These are phyloP conservation scores for Tetrapisispora phaffii DNA, from an alignment of 805 yeast genomes.

Conservation along the genomic window DNA sequence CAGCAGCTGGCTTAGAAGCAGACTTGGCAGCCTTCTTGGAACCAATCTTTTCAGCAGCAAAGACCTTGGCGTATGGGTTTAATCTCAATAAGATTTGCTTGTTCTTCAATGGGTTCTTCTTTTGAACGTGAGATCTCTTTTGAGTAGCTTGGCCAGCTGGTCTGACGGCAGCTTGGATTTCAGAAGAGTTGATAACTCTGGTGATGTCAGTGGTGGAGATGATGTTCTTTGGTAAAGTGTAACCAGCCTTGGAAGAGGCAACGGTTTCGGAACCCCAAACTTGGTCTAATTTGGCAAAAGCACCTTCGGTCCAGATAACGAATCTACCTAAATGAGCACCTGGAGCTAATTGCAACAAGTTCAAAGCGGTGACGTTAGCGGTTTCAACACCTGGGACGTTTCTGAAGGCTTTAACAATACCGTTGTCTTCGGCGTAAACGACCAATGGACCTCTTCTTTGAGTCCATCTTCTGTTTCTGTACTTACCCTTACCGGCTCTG, in stretches of 20 bases:
- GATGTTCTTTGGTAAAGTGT: constrained; percentile 90
- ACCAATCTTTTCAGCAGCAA: constrained; percentile 83
- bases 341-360: constrained; percentile 97
- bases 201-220: constrained; percentile 91
- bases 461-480: constrained; percentile 98
- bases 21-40: constrained; percentile 63
- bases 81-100: constrained; percentile 94
- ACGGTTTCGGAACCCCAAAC: constrained; percentile 92
- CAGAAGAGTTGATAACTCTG: constrained; percentile 97
- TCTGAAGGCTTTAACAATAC: constrained; percentile 97
- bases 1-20: constrained; percentile 62
- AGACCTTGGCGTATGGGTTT: constrained; percentile 99
- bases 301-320: constrained; percentile 98
- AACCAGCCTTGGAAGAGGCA: constrained; percentile 76
- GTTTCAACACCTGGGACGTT: constrained; percentile 99
- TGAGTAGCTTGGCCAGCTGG: constrained; percentile 91
- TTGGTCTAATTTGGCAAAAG: constrained; percentile 91
- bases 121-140: constrained; percentile 89
- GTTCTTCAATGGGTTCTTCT: constrained; percentile 99
- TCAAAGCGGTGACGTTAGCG: constrained; percentile 81
- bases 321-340: constrained; percentile 99
- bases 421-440: constrained; percentile 96
- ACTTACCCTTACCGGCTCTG: constrained; percentile 99
- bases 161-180: constrained; percentile 94
- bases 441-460: constrained; percentile 99